Percentiles rank a stretch among this genome's conserved stretches.
Conservation (phyloP, 257 asterid species). For the Phtheirospermum japonicum region DNA sequence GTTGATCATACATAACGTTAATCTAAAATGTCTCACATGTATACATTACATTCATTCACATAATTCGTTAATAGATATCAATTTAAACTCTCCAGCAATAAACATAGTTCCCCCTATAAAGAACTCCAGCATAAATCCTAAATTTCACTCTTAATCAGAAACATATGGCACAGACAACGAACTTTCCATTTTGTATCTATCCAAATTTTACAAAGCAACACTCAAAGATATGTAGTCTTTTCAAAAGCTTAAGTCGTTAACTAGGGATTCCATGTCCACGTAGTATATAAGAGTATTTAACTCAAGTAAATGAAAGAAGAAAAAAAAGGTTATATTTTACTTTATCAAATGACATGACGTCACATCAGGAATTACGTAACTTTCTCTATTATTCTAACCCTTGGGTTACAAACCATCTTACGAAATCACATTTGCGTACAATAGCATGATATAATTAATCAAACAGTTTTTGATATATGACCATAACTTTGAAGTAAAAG, state of each 20-base stretch:
- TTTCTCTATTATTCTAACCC: not conserved
- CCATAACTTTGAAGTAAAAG: too few relatives aligned
- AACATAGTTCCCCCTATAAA: not conserved
- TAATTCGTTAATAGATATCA: not conserved
- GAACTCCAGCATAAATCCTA: not conserved
- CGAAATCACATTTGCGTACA: not conserved
- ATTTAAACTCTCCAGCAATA: not conserved
- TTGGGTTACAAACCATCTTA: not conserved
- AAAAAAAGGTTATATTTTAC: too few relatives aligned
- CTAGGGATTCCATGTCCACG: not conserved
- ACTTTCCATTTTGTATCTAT: not conserved
- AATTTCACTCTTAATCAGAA: not conserved
- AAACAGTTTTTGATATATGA: too few relatives aligned
- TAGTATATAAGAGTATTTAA: not conserved
- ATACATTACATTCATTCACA: not conserved
- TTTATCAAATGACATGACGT: too few relatives aligned
- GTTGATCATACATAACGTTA: too few relatives aligned
- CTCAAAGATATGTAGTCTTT: not conserved
- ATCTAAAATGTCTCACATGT: too few relatives aligned
- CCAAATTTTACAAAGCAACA: not conserved
- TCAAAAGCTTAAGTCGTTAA: not conserved
- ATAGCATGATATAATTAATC: too few relatives aligned
- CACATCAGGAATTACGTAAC: too few relatives aligned
- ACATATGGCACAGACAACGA: not conserved
- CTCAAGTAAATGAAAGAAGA: too few relatives aligned